Evolutionary conservation across 345 rosid species (phyloP), one percentile per base, ranked within the genome.

Genomic region (Nasturtium officinale): DNA sequence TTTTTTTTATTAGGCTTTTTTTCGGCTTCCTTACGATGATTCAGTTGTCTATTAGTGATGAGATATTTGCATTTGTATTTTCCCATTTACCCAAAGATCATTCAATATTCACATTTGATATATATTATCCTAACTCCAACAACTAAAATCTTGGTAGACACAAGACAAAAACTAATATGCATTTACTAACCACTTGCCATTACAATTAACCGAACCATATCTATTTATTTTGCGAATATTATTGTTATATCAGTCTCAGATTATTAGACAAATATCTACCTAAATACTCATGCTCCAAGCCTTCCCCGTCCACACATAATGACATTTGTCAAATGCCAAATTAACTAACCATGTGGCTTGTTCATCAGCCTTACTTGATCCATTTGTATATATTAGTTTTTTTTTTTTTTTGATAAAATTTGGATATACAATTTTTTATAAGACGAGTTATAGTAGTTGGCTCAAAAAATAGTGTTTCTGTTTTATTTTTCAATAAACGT

Each of bases 151-250:
- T 76, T 69, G 59, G 75, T 23, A 61, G 30, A 69, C 57, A 54
- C 0, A 54, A 10, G 74, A 53, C 74, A 76, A 69, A 64, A 69
- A 61, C 74, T 53, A 63, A 66, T 69, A 70, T 40, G 67, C 51
- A 58, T 72, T 72, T 47, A 71, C 57, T 77, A 70, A 50, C 80
- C 72, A 71, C 80, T 77, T 58, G 77, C 67, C 52, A 72, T 65
- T 75, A 76, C 33, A 68, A 69, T 61, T 25, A 61, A 45, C 64
- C 16, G 11, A 69, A 75, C 57, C 74, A 61, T 61, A 76, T 53
- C 64, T 61, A 15, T 75, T 75, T 67, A 21, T 42, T 60, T 67
- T 28, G 10, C 3, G 21, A 67, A 23, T 23, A 23, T 23, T 1
- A 23, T 23, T 23, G 25, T 23, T 23, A 1, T 23, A 23, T 23